phyloP scores from a whole-genome alignment of 331 rosid species.

The Prunus yedoensis region DNA sequence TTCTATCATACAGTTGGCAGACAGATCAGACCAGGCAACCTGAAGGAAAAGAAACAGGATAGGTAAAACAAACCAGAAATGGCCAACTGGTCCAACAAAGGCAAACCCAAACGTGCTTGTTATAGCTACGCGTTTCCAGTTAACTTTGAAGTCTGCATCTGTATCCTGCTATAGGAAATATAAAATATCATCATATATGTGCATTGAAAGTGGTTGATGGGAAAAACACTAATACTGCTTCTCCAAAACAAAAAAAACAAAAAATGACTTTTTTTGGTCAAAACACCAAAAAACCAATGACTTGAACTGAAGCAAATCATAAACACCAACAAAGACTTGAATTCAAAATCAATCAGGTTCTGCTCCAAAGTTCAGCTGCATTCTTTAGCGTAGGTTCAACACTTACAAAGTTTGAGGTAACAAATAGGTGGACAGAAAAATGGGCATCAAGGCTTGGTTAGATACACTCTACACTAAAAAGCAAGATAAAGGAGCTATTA shows the following conservation, averaged over 20 bases:
- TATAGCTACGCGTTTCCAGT: slow-evolving; percentile 50
- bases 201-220: neutral
- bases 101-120: slow-evolving; percentile 47
- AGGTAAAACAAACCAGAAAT: slow-evolving; percentile 43
- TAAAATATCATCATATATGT: neutral
- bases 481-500: neutral
- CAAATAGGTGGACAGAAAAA: neutral
- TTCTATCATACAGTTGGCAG: neutral
- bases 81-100: slow-evolving; percentile 53
- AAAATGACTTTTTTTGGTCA: no score
- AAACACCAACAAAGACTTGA: neutral
- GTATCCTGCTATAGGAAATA: slow-evolving; percentile 21
- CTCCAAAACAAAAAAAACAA: neutral
- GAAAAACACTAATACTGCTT: neutral
- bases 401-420: neutral
- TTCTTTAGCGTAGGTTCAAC: neutral
- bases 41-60: neutral
- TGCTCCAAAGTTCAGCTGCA: neutral
- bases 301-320: neutral
- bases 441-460: neutral
- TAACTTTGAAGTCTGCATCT: slow-evolving; percentile 32
- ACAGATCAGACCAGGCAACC: neutral
- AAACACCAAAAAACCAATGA: neutral
- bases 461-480: neutral
- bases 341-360: neutral